These are phyloP conservation scores for Boletus rubroflammeus DNA, from an alignment of 768 basidiomycete species.

Conservation along the genomic window DNA sequence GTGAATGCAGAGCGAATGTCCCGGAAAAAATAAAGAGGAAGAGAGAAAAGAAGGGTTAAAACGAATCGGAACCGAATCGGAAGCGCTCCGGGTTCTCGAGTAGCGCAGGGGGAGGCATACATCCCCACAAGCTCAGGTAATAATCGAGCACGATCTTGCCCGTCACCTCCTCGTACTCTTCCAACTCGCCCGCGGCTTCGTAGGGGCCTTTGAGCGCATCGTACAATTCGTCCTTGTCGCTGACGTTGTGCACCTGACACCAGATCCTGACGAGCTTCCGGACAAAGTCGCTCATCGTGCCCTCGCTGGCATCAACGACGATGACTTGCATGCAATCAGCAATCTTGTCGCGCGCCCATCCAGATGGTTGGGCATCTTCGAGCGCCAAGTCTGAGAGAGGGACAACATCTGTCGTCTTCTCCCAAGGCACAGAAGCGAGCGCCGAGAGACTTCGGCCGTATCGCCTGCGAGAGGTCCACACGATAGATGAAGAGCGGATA, in stretches of 20 bases:
- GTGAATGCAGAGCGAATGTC: background rate
- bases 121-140: slow-evolving; percentile 29
- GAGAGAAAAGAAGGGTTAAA: background rate
- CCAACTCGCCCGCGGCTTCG: slow-evolving; percentile 27
- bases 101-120: slow-evolving; percentile 9
- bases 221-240: slow-evolving; percentile 19
- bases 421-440: slow-evolving; percentile 26
- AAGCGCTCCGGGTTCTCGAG: slow-evolving; percentile 3
- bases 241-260: slow-evolving; percentile 26
- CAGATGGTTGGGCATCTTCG: slow-evolving; percentile 23
- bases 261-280: slow-evolving; percentile 26
- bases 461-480: slow-evolving; percentile 31
- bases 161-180: slow-evolving; percentile 15
- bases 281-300: slow-evolving; percentile 30
- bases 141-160: slow-evolving; percentile 8
- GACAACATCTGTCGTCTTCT: slow-evolving; percentile 14
- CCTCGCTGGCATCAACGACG: slow-evolving; percentile 26
- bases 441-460: slow-evolving; percentile 25
- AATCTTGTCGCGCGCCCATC: slow-evolving; percentile 13
- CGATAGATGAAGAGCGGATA: slow-evolving; percentile 21
- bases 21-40: background rate
- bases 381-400: slow-evolving; percentile 21
- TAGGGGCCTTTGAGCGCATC: slow-evolving; percentile 18
- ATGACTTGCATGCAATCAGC: slow-evolving; percentile 31
- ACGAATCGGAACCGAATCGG: background rate